phyloP scores from a whole-genome alignment of 1,284 basidiomycete species.

The Laetiporus sulphureus region DNA sequence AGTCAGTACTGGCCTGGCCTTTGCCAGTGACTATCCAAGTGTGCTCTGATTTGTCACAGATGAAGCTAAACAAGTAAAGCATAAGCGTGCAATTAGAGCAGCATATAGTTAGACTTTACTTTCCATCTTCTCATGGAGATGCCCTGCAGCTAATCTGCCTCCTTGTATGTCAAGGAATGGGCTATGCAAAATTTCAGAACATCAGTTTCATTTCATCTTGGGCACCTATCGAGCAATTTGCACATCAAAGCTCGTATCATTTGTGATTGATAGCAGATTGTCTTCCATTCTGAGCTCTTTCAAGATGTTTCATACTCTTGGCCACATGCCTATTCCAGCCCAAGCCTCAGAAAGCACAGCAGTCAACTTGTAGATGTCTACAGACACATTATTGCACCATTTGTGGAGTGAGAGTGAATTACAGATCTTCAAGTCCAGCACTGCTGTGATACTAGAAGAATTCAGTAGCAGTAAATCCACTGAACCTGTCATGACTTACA shows the following conservation, averaged over 20 bases:
- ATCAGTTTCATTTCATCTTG: no score
- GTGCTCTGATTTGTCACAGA: constrained; percentile 34
- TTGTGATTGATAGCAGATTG: background rate
- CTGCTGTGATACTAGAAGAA: no score
- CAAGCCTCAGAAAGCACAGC: constrained; percentile 28
- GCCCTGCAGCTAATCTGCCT: background rate
- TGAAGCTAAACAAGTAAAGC: background rate
- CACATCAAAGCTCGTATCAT: no score
- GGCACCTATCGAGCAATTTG: no score
- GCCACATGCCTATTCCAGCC: constrained; percentile 32
- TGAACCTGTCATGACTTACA: background rate
- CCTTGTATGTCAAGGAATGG: background rate
- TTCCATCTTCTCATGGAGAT: no score
- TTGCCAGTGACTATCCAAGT: constrained; percentile 26
- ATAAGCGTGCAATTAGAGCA: background rate
- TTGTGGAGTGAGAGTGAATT: constrained; percentile 28
- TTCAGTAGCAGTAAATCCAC: no score
- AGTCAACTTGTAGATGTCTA: constrained; percentile 35
- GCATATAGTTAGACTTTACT: background rate
- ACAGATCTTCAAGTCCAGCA: constrained; percentile 34
- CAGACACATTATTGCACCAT: constrained; percentile 22
- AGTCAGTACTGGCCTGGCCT: constrained; percentile 11
- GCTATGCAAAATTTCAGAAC: no score
- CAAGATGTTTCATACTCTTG: constrained; percentile 27
- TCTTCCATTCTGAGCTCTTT: constrained; percentile 15